Base-by-base conservation (phyloP, 345 rosid species). In the Microcos paniculata region DNA sequence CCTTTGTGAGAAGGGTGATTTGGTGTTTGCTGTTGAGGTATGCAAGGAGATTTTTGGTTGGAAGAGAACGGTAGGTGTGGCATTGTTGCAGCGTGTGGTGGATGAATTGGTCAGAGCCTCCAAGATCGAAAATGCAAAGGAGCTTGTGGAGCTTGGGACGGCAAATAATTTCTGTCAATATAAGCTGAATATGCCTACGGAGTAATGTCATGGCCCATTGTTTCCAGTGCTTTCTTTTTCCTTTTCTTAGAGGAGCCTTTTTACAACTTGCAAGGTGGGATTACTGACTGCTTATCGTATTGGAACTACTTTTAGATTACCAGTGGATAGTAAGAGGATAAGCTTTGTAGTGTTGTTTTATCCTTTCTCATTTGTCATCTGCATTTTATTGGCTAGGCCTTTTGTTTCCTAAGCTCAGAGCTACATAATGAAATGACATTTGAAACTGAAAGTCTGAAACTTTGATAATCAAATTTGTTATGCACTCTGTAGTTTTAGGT, bases 141-240 rank as follows among this genome's bases (percentile, higher is more conserved):
- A 86, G 84, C 80, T 94, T 19, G 90, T 85, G 82, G 67, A 89
- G 70, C 79, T 84, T 40, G 89, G 85, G 4, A 89, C 84, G 73
- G 51, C 76, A 2, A 85, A 80, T 71, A 80, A 77, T 64, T 83
- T 71, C 83, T 77, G 74, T 58, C 80, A 70, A 8, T 82, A 85
- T 62, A 65, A 81, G 48, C 79, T 90, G 70, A 79, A 75, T 61
- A 52, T 88, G 83, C 87, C 89, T 53, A 30, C 79, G 62, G 23
- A 14, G 21, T 31, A 61, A 38, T 61, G 21, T 21, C 65, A 23
- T 23, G 6, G 31, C 11, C 40, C 40, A 35, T 35, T 4, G 2
- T 24, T 56, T 56, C 16, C 7, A 23, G 23, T 9, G 16, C 1
- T 23, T 21, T 3, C 23, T 21, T 23, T 0, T 55, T 55, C 23